phyloP scores from a whole-genome alignment of 352 stramenopile genomes.

The Phytophthora pseudosyringae region DNA sequence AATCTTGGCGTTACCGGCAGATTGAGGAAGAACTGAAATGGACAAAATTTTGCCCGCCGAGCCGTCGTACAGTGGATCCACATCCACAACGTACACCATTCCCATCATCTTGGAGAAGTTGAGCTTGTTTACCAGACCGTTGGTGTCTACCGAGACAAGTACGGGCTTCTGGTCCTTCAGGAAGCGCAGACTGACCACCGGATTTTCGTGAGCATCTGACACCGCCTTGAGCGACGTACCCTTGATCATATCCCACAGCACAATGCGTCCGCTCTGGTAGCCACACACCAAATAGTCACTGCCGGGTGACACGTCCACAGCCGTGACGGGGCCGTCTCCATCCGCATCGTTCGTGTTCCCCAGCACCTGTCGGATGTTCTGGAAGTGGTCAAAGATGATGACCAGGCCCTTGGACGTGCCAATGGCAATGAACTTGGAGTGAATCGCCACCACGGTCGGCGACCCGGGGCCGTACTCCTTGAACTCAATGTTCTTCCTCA shows the following conservation, averaged over 20 bases:
- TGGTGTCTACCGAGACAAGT: slow-evolving; percentile 83
- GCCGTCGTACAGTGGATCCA: slow-evolving; percentile 95
- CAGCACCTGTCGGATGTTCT: slow-evolving; percentile 92
- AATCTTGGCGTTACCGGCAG: slow-evolving; percentile 84
- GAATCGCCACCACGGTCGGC: slow-evolving; percentile 94
- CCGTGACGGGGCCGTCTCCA: slow-evolving; percentile 81
- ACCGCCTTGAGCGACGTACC: slow-evolving; percentile 92
- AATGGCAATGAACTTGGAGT: slow-evolving; percentile 97
- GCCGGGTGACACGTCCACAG: slow-evolving; percentile 88
- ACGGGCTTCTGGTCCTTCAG: slow-evolving; percentile 89
- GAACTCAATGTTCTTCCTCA: slow-evolving; percentile 93
- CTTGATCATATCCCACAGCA: slow-evolving; percentile 97
- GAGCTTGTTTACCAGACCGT: slow-evolving; percentile 95
- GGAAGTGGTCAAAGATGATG: slow-evolving; percentile 97
- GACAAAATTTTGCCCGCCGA: slow-evolving; percentile 90
- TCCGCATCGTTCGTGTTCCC: slow-evolving; percentile 83
- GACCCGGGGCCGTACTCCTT: slow-evolving; percentile 90
- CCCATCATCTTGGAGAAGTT: slow-evolving; percentile 96
- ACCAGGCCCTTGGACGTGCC: slow-evolving; percentile 95
- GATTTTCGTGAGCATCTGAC: slow-evolving; percentile 90
- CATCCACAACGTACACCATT: slow-evolving; percentile 94
- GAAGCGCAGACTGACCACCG: slow-evolving; percentile 86
- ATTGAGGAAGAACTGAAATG: slow-evolving; percentile 82
- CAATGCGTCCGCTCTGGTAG: slow-evolving; percentile 92
- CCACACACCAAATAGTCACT: slow-evolving; percentile 93